Evolutionary conservation across 352 stramenopile species (phyloP).

Genomic region (Globisporangium spiculum): DNA sequence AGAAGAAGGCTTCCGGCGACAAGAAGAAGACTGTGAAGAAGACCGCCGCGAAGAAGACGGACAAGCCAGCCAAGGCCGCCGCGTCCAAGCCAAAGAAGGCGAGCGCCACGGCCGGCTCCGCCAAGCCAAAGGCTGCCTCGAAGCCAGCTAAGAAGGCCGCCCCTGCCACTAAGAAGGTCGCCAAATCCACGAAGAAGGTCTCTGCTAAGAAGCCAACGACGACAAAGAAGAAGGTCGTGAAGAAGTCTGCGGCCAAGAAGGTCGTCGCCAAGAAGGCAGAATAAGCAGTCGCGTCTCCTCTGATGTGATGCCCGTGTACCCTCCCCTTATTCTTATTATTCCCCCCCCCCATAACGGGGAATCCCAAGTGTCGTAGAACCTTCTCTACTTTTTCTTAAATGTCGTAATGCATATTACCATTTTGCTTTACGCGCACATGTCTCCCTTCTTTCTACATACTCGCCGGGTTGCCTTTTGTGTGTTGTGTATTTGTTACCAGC

Average conservation of each 20-base stretch:
- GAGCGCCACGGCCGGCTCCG: conserved; percentile 18
- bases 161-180: conserved; percentile 12
- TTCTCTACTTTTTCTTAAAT: conserved; percentile 12
- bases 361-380: conserved; percentile 27
- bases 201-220: conserved; percentile 30
- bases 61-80: conserved; percentile 21
- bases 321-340: conserved; percentile 64
- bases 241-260: conserved; percentile 31
- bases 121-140: conserved; percentile 18
- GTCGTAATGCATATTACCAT: conserved; percentile 11
- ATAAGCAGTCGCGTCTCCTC: conserved; percentile 11
- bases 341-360: conserved; percentile 21
- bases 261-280: conserved; percentile 20
- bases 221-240: conserved; percentile 36
- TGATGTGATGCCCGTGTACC: conserved; percentile 4
- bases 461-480: too few species aligned
- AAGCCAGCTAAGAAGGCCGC: conserved; percentile 31
- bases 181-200: conserved; percentile 24
- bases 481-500: neutral
- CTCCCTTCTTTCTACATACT: neutral
- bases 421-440: neutral
- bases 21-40: conserved; percentile 70
- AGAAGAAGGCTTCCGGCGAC: conserved; percentile 20
- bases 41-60: conserved; percentile 42
- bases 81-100: conserved; percentile 36